These are phyloP conservation scores for Aspergillus oerlinghausenensis DNA, from an alignment of 2,329 filamentous ascomycete species.

Conservation along the genomic window DNA sequence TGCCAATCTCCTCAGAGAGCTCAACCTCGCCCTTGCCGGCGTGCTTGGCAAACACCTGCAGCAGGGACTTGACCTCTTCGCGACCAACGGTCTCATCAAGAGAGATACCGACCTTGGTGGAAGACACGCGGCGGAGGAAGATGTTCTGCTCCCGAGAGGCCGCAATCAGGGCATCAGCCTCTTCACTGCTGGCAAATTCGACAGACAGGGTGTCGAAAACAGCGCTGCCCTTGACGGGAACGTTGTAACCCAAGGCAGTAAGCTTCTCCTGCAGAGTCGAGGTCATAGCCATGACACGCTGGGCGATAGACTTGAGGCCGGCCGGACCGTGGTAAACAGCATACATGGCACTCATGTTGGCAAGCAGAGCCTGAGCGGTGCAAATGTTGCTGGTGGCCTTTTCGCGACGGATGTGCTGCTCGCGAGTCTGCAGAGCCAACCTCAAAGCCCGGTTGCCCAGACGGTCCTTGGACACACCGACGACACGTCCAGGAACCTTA, in stretches of 20 bases:
- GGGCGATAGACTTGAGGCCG: constrained; percentile 77
- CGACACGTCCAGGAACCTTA: constrained; percentile 85
- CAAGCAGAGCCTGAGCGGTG: constrained; percentile 86
- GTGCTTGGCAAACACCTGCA: constrained; percentile 52
- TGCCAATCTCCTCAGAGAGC: constrained; percentile 29
- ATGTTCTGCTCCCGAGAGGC: constrained; percentile 51
- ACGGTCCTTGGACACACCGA: constrained; percentile 88
- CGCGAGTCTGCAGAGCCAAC: constrained; percentile 82
- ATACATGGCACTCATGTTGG: constrained; percentile 95
- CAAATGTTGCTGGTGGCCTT: constrained; percentile 98
- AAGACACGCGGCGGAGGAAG: constrained; percentile 60
- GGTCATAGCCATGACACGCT: constrained; percentile 68
- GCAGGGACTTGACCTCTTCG: constrained; percentile 53
- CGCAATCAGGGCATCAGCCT: constrained; percentile 48
- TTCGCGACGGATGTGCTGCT: constrained; percentile 93
- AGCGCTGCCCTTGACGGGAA: constrained; percentile 53
- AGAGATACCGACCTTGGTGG: constrained; percentile 65
- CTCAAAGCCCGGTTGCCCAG: constrained; percentile 76
- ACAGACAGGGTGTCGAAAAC: constrained; percentile 80
- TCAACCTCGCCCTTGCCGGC: constrained; percentile 29
- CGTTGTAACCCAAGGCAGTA: constrained; percentile 59
- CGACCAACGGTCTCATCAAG: constrained; percentile 68
- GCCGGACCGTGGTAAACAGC: constrained; percentile 87
- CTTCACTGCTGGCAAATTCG: constrained; percentile 48
- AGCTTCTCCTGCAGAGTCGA: constrained; percentile 64